These are phyloP conservation scores for Ramichloridium luteum DNA, from an alignment of 2,329 filamentous ascomycete species.

Conservation along the genomic window DNA sequence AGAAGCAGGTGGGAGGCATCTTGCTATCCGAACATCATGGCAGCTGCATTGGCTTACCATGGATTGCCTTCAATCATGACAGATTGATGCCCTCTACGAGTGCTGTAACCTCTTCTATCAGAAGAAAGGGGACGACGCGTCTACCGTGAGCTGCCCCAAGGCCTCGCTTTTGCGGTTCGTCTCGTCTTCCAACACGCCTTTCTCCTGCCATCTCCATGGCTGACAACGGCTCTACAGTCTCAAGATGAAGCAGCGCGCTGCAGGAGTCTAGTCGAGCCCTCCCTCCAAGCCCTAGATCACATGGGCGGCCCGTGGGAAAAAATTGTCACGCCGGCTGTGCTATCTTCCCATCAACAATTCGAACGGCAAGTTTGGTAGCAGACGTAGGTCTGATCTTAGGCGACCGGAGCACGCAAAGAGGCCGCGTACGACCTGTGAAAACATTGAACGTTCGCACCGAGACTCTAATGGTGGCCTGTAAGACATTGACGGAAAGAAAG, in stretches of 20 bases:
- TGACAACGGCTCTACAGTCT: too few relatives aligned
- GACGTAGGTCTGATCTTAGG: slow-evolving; percentile 63
- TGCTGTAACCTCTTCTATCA: slow-evolving; percentile 87
- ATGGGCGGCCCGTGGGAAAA: slow-evolving; percentile 4
- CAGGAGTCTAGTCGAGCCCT: slow-evolving; percentile 25
- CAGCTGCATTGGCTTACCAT: too few relatives aligned
- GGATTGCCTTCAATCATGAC: too few relatives aligned
- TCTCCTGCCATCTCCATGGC: background rate
- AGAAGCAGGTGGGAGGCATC: slow-evolving; percentile 38
- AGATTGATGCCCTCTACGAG: slow-evolving; percentile 79
- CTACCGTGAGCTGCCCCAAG: slow-evolving; percentile 75
- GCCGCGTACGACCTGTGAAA: slow-evolving; percentile 69
- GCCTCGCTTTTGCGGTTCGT: slow-evolving; percentile 53
- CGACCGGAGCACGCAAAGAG: slow-evolving; percentile 95
- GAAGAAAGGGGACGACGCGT: slow-evolving; percentile 61
- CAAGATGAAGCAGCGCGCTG: slow-evolving; percentile 68
- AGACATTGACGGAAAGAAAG: slow-evolving; percentile 27
- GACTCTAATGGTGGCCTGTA: slow-evolving; percentile 97
- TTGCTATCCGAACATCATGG: too few relatives aligned
- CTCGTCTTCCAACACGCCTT: background rate
- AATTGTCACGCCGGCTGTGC: slow-evolving; percentile 30
- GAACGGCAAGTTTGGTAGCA: slow-evolving; percentile 42
- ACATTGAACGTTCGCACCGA: slow-evolving; percentile 87
- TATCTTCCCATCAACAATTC: slow-evolving; percentile 34
- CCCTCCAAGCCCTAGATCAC: slow-evolving; percentile 8